Percentiles rank a stretch among this genome's conserved stretches.
phyloP scores from a whole-genome alignment of 177 flowering plant genomes.

The Vitis hybrid region DNA sequence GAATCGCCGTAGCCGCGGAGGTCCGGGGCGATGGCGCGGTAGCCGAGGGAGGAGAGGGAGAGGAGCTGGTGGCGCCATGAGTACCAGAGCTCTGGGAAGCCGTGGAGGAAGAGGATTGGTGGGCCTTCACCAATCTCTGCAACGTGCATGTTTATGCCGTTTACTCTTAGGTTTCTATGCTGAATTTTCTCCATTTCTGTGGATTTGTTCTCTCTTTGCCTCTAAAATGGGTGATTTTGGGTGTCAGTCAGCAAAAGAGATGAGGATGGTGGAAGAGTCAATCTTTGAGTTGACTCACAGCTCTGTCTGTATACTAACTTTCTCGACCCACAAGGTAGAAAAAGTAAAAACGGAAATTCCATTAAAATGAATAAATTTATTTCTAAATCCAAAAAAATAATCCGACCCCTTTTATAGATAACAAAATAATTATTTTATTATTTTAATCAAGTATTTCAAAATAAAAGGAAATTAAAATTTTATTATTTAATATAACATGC shows the following conservation, averaged over 20 bases:
- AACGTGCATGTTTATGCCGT: constrained; percentile 65
- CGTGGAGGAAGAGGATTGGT: constrained; percentile 55
- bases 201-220: not conserved
- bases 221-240: not conserved
- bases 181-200: constrained; percentile 46
- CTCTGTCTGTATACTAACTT: no score
- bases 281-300: no score
- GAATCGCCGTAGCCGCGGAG: constrained; percentile 70
- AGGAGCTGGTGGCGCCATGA: constrained; percentile 61
- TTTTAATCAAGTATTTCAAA: no score
- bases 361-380: no score
- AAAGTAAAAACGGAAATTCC: no score
- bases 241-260: not conserved
- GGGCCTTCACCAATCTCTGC: constrained; percentile 55
- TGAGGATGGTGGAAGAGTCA: no score
- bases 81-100: constrained; percentile 63
- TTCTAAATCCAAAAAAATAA: no score
- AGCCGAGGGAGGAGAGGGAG: constrained; percentile 44
- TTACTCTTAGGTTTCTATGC: constrained; percentile 42
- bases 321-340: no score
- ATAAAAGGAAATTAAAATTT: no score
- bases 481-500: no score
- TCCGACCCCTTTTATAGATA: no score
- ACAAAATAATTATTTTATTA: no score
- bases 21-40: constrained; percentile 58